phyloP scores from a whole-genome alignment of 805 yeast genomes.

The Kluyveromyces aestuarii region DNA sequence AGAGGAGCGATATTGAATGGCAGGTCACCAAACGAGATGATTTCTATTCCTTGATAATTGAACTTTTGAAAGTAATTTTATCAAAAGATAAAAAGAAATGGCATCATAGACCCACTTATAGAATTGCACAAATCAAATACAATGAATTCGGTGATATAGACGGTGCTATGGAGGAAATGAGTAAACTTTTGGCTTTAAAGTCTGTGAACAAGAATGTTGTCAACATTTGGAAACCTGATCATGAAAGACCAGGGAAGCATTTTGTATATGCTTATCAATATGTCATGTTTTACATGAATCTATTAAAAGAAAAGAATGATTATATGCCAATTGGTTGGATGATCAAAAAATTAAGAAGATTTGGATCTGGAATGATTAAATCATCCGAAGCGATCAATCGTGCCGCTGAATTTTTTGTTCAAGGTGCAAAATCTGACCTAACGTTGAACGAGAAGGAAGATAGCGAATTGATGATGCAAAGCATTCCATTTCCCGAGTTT shows the following conservation, averaged over 20 bases:
- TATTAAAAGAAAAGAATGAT: slow-evolving; percentile 47
- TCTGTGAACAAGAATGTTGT: slow-evolving; percentile 63
- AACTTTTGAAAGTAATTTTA: slow-evolving; percentile 39
- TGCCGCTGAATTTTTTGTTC: slow-evolving; percentile 16
- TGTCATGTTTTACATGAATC: slow-evolving; percentile 48
- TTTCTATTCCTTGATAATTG: slow-evolving; percentile 35
- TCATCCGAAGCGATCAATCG: slow-evolving; percentile 22
- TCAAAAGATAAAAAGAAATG: slow-evolving; percentile 71
- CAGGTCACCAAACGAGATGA: slow-evolving; percentile 13
- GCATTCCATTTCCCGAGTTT: slow-evolving; percentile 19
- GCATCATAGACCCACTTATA: slow-evolving; percentile 80
- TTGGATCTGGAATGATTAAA: slow-evolving; percentile 64
- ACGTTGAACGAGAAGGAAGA: slow-evolving; percentile 20
- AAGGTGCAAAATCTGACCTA: slow-evolving; percentile 12
- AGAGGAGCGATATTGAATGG: slow-evolving; percentile 18
- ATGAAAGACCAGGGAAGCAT: slow-evolving; percentile 89
- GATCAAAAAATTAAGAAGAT: slow-evolving; percentile 66
- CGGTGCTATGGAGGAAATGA: slow-evolving; percentile 57
- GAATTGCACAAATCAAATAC: slow-evolving; percentile 54
- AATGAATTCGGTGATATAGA: slow-evolving; percentile 44
- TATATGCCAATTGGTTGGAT: slow-evolving; percentile 49
- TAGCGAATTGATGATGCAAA: slow-evolving; percentile 19
- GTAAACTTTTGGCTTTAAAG: slow-evolving; percentile 52
- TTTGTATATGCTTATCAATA: slow-evolving; percentile 70
- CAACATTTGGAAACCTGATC: slow-evolving; percentile 88